Evolutionary conservation across 495 filamentous ascomycete genomes (phyloP).

Genomic region (Bacidia rubella): DNA sequence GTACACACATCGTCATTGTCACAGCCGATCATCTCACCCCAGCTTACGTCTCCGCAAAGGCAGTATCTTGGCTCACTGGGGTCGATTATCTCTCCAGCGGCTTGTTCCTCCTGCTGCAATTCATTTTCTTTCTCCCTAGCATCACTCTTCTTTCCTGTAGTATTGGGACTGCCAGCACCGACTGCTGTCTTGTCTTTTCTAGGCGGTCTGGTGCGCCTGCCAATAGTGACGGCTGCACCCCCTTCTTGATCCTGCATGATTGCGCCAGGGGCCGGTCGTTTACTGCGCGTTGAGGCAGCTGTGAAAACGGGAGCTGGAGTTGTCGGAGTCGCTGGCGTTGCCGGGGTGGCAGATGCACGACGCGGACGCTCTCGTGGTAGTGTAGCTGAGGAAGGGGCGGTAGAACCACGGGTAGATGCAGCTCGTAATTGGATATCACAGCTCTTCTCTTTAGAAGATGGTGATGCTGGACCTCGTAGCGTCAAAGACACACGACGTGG

Average conservation of each 20-base stretch:
- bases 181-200: constrained; percentile 41
- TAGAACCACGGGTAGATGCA: constrained; percentile 32
- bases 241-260: constrained; percentile 58
- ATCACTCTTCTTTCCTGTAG: constrained; percentile 4
- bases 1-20: constrained; percentile 75
- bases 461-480: constrained; percentile 17
- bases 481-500: constrained; percentile 19
- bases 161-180: constrained; percentile 24
- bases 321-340: constrained; percentile 38
- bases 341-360: constrained; percentile 37
- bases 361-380: constrained; percentile 27
- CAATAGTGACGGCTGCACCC: constrained; percentile 61
- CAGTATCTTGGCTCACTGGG: constrained; percentile 83
- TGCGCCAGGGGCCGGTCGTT: constrained; percentile 64
- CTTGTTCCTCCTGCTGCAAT: constrained; percentile 41
- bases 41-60: constrained; percentile 81
- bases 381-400: constrained; percentile 25
- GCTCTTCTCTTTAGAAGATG: constrained; percentile 5
- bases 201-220: constrained; percentile 67
- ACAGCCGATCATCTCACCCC: constrained; percentile 88
- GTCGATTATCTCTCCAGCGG: constrained; percentile 67
- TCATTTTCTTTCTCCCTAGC: constrained; percentile 24
- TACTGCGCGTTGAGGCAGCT: constrained; percentile 38
- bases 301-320: constrained; percentile 35
- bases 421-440: constrained; percentile 21